Conservation (phyloP, 2,329 filamentous ascomycete genomes). For the Curvularia sp. region DNA sequence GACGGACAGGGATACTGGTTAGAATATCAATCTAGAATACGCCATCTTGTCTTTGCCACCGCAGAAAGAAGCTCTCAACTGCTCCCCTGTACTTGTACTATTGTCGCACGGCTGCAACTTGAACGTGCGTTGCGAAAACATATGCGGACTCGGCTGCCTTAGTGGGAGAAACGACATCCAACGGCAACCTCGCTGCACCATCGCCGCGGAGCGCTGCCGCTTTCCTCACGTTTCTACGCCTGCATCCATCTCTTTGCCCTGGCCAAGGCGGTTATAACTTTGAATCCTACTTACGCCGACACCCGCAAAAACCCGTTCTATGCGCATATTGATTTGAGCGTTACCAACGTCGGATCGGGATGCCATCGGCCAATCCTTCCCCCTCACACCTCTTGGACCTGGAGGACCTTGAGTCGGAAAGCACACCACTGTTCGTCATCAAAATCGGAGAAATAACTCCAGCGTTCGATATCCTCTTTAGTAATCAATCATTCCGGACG, state of each 20-base stretch:
- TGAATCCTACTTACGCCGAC: neutral
- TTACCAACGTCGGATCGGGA: slow-evolving; percentile 2
- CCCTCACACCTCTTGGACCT: slow-evolving; percentile 24
- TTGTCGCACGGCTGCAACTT: neutral
- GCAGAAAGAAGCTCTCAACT: neutral
- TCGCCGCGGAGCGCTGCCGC: slow-evolving; percentile 2
- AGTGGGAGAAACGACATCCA: neutral
- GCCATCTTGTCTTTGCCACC: slow-evolving; percentile 8
- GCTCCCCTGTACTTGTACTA: neutral
- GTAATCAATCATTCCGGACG: slow-evolving; percentile 34
- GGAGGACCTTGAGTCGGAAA: slow-evolving; percentile 33
- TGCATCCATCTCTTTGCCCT: neutral
- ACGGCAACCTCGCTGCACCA: neutral
- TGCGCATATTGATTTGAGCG: slow-evolving; percentile 3
- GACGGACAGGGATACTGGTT: neutral
- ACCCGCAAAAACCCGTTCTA: neutral
- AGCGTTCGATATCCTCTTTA: slow-evolving; percentile 29
- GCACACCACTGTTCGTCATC: slow-evolving; percentile 34
- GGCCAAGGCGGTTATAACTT: neutral
- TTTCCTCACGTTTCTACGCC: neutral
- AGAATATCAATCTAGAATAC: neutral
- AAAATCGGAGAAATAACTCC: slow-evolving; percentile 18
- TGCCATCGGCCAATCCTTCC: slow-evolving; percentile 10
- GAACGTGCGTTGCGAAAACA: neutral
- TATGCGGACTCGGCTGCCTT: slow-evolving; percentile 4